Evolutionary conservation across 805 yeast species (phyloP).

Genomic region (Candida sphagnicola): DNA sequence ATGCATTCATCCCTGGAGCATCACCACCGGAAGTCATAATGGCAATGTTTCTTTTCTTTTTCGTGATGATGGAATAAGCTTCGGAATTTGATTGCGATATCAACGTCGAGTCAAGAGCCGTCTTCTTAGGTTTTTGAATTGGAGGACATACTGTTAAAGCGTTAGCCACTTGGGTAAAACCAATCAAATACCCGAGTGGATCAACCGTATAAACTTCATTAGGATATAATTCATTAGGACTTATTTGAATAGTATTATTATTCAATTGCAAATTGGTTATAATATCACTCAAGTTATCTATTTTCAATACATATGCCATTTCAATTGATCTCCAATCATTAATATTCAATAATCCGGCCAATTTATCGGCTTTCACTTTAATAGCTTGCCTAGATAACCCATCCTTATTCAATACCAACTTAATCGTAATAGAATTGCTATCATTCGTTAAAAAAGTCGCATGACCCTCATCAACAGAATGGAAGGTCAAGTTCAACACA

Average conservation of each 20-base stretch:
- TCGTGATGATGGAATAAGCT: conserved; percentile 19
- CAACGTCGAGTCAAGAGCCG: conserved; percentile 10
- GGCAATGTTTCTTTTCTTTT: conserved; percentile 61
- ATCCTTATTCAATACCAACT: conserved; percentile 11
- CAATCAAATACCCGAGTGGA: conserved; percentile 79
- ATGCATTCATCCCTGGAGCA: conserved; percentile 98
- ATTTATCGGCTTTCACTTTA: conserved; percentile 8
- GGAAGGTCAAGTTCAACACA: conserved; percentile 30
- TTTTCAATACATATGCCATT: conserved; percentile 44
- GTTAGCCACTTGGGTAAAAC: conserved; percentile 64
- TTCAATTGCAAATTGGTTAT: conserved; percentile 27
- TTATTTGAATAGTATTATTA: conserved; percentile 44
- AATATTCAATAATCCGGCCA: conserved; percentile 14
- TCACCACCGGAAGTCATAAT: conserved; percentile 99
- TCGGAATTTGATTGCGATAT: conserved; percentile 7
- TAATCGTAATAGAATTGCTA: conserved; percentile 18
- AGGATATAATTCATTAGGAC: conserved; percentile 73
- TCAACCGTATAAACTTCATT: conserved; percentile 73
- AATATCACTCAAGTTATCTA: conserved; percentile 36
- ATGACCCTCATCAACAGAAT: conserved; percentile 14
- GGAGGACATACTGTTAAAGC: conserved; percentile 53
- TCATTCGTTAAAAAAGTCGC: conserved; percentile 18
- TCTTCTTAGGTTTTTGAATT: conserved; percentile 15
- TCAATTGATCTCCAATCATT: conserved; percentile 50
- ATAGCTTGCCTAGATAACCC: conserved; percentile 17